Percentiles rank a stretch among this genome's conserved stretches.
These are phyloP conservation scores for Erodium texanum DNA, from an alignment of 441 rosid genomes.

Conservation along the genomic window DNA sequence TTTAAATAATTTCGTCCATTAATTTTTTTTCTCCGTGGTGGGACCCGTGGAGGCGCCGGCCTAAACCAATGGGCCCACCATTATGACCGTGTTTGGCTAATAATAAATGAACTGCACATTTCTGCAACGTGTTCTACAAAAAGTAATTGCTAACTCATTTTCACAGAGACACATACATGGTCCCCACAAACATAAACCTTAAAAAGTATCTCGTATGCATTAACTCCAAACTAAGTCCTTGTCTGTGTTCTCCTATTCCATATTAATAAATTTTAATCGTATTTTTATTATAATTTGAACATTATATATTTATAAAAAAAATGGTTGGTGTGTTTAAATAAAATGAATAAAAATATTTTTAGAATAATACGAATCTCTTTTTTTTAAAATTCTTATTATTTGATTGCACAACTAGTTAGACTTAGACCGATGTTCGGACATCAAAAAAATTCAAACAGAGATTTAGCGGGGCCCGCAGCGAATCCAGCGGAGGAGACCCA, in stretches of 20 bases:
- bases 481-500: neutral
- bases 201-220: neutral
- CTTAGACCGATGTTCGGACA: neutral
- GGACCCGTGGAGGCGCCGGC: neutral
- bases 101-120: neutral
- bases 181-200: too few relatives aligned
- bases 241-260: neutral
- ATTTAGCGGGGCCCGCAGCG: neutral
- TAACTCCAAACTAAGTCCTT: neutral
- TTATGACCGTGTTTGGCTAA: neutral
- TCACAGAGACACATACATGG: too few relatives aligned
- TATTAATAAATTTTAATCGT: too few relatives aligned
- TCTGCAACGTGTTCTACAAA: neutral
- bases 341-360: too few relatives aligned
- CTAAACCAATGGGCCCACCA: neutral
- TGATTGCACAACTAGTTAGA: neutral
- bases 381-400: too few relatives aligned
- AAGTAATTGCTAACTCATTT: too few relatives aligned
- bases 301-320: too few relatives aligned
- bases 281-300: too few relatives aligned
- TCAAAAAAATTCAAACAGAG: neutral
- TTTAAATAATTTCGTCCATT: too few relatives aligned
- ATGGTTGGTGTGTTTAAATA: too few relatives aligned
- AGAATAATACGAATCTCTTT: too few relatives aligned
- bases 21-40: too few relatives aligned